phyloP scores from a whole-genome alignment of 257 asterid genomes.

The Nicotiana benthamiana region DNA sequence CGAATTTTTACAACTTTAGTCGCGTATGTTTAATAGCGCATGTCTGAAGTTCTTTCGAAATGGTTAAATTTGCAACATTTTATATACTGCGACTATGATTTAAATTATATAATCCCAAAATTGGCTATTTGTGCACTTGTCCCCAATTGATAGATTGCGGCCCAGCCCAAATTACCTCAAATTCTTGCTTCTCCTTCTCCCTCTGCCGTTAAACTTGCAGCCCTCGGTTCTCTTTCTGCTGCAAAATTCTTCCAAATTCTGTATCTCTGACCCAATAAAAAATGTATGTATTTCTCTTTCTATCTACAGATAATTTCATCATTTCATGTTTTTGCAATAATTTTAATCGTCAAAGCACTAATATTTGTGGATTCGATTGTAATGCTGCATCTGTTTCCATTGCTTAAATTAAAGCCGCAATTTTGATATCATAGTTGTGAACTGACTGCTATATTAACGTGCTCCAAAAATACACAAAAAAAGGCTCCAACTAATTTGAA shows the following conservation, averaged over 20 bases:
- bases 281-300: neutral
- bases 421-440: no score
- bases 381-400: neutral
- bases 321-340: neutral
- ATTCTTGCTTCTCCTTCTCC: neutral
- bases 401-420: neutral
- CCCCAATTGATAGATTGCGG: neutral
- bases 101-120: no score
- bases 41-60: no score
- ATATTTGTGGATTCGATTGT: neutral
- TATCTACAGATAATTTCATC: neutral
- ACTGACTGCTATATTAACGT: neutral
- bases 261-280: neutral
- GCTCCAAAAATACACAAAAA: neutral
- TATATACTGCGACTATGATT: no score
- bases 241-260: neutral
- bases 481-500: neutral
- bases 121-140: no score
- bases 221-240: neutral
- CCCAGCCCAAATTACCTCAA: neutral
- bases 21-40: no score
- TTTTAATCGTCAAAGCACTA: neutral
- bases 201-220: neutral
- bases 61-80: no score
- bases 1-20: no score